phyloP scores from a whole-genome alignment of 768 basidiomycete species.

The Pluteus cervinus region DNA sequence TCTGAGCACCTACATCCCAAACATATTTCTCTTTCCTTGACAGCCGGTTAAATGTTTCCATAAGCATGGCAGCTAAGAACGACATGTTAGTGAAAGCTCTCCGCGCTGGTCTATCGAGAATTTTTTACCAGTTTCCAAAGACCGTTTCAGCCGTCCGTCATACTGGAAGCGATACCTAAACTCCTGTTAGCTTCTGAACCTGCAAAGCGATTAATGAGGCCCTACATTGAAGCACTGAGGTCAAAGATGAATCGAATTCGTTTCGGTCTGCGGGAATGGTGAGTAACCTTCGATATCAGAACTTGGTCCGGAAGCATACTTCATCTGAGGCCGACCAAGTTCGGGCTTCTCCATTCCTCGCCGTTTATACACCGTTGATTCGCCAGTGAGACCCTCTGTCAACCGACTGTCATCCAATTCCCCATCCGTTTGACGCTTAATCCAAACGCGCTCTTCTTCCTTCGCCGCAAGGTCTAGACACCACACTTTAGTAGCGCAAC shows the following conservation, averaged over 20 bases:
- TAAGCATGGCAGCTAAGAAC: slow-evolving; percentile 62
- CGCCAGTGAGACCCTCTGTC: slow-evolving; percentile 63
- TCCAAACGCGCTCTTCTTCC: slow-evolving; percentile 67
- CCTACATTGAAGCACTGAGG: slow-evolving; percentile 62
- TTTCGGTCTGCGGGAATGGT: slow-evolving; percentile 42
- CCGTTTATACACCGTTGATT: slow-evolving; percentile 65
- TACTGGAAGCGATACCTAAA: slow-evolving; percentile 68
- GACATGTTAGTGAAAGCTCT: no score
- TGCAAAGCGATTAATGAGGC: not conserved
- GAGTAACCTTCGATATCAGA: not conserved
- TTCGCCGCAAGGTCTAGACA: slow-evolving; percentile 54
- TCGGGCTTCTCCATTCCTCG: slow-evolving; percentile 67
- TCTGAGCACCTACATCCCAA: slow-evolving; percentile 56
- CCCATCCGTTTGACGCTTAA: slow-evolving; percentile 66
- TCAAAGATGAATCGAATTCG: slow-evolving; percentile 66
- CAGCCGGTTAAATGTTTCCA: slow-evolving; percentile 64
- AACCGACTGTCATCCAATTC: slow-evolving; percentile 63
- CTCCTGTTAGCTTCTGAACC: not conserved
- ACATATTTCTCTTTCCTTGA: slow-evolving; percentile 65
- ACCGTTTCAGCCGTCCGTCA: slow-evolving; percentile 57
- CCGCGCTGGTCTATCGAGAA: not conserved
- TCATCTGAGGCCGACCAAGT: slow-evolving; percentile 60
- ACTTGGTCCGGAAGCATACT: slow-evolving; percentile 28
- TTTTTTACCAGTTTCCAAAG: slow-evolving; percentile 54
- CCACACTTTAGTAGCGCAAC: not conserved